These are phyloP conservation scores for Neotropicomus parvogracilis DNA, from an alignment of 1,284 basidiomycete genomes.

Conservation along the genomic window DNA sequence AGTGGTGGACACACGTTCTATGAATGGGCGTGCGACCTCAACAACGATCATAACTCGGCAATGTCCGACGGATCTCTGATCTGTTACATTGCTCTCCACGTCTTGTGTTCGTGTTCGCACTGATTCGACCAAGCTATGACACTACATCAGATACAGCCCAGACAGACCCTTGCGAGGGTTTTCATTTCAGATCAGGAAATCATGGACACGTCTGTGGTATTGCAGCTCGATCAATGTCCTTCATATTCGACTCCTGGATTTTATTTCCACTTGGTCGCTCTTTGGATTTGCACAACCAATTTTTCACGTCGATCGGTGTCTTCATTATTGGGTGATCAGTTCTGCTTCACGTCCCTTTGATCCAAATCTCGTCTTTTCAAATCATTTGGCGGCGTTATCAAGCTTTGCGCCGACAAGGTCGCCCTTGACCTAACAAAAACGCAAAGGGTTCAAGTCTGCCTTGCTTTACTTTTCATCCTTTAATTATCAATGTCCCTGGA, in stretches of 20 bases:
- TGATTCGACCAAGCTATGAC: slow-evolving; percentile 13
- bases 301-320: slow-evolving; percentile 6
- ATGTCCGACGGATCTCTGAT: slow-evolving; percentile 24
- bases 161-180: slow-evolving; percentile 15
- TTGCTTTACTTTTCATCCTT: slow-evolving; percentile 13
- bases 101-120: slow-evolving; percentile 25
- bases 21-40: slow-evolving; percentile 14
- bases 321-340: slow-evolving; percentile 12
- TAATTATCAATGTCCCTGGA: slow-evolving; percentile 4
- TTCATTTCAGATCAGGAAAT: slow-evolving; percentile 13
- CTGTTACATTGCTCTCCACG: slow-evolving; percentile 14
- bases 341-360: slow-evolving; percentile 1
- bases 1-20: slow-evolving; percentile 20
- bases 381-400: slow-evolving; percentile 1
- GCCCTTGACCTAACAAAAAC: slow-evolving; percentile 15
- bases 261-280: slow-evolving; percentile 4
- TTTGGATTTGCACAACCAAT: slow-evolving; percentile 10
- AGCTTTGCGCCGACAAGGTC: slow-evolving; percentile 6
- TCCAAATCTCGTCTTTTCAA: slow-evolving; percentile 1
- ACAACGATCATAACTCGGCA: slow-evolving; percentile 23
- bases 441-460: slow-evolving; percentile 3
- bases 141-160: slow-evolving; percentile 11
- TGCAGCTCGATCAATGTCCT: slow-evolving; percentile 11
- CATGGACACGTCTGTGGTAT: slow-evolving; percentile 16
- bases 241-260: slow-evolving; percentile 10